Evolutionary conservation across 495 filamentous ascomycete species (phyloP).

Genomic region (Penicillium ochrochloron): DNA sequence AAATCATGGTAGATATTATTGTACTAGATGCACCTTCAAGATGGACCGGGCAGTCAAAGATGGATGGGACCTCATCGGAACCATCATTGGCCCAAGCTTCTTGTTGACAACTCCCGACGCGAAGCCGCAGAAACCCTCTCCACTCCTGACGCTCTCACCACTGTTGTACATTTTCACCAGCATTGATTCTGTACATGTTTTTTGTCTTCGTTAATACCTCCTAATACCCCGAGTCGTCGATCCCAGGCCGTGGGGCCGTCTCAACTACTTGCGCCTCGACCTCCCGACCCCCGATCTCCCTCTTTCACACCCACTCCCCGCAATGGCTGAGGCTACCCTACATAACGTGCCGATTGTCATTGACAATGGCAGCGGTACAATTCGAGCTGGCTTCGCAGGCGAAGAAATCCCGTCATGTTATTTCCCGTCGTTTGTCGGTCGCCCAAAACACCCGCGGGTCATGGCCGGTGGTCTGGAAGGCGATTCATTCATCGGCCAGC

Average conservation of each 20-base stretch:
- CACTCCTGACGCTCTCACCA: constrained; percentile 28
- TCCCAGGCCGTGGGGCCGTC: constrained; percentile 46
- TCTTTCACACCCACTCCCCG: constrained; percentile 38
- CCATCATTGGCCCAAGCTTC: constrained; percentile 51
- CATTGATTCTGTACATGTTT: constrained; percentile 18
- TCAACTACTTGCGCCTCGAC: constrained; percentile 34
- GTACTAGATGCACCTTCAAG: background rate
- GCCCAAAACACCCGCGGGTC: constrained; percentile 95
- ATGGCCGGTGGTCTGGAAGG: constrained; percentile 95
- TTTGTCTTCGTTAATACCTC: constrained; percentile 6
- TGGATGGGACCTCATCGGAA: constrained; percentile 6
- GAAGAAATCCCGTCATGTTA: constrained; percentile 94
- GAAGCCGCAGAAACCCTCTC: constrained; percentile 26
- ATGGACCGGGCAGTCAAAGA: background rate
- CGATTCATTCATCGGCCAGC: constrained; percentile 94
- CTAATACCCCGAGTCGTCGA: constrained; percentile 22
- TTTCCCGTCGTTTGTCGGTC: constrained; percentile 97
- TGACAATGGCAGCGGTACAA: constrained; percentile 98
- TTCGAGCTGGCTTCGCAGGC: constrained; percentile 94
- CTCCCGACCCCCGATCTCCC: constrained; percentile 24
- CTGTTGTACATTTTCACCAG: constrained; percentile 19
- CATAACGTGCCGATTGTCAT: constrained; percentile 98
- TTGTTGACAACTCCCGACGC: constrained; percentile 44
- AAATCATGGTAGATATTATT: background rate
- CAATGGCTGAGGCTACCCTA: constrained; percentile 78